Evolutionary conservation across 768 basidiomycete genomes (phyloP).

Genomic region (Phylloporus arenicola): DNA sequence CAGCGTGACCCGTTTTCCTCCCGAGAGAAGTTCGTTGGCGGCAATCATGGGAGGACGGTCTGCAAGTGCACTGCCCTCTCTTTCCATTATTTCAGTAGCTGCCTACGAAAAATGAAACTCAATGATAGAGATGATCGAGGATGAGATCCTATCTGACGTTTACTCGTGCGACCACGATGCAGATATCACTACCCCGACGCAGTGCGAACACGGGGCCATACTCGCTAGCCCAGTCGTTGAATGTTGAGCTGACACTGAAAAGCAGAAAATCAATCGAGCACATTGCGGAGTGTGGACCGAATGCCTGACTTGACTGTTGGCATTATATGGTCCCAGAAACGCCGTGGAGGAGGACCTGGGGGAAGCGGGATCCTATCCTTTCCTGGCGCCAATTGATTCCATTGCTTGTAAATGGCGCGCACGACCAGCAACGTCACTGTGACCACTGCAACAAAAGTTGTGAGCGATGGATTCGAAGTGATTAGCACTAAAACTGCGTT

Average conservation of each 20-base stretch:
- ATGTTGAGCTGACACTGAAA: slow-evolving; percentile 22
- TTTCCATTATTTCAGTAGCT: slow-evolving; percentile 58
- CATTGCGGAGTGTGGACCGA: neutral
- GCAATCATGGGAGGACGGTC: slow-evolving; percentile 51
- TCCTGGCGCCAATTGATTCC: neutral
- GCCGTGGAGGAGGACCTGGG: neutral
- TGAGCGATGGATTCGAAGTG: neutral
- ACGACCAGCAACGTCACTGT: neutral
- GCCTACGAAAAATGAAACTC: slow-evolving; percentile 31
- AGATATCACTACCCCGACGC: slow-evolving; percentile 36
- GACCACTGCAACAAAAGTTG: neutral
- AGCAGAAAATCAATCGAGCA: neutral
- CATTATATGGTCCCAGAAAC: neutral
- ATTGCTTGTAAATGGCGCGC: neutral
- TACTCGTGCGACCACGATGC: slow-evolving; percentile 17
- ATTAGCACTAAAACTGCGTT: neutral
- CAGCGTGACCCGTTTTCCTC: slow-evolving; percentile 48
- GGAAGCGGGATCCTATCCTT: neutral
- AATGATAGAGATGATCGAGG: no score
- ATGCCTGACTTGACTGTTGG: neutral
- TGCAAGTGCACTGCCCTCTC: slow-evolving; percentile 45
- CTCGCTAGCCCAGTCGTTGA: slow-evolving; percentile 48
- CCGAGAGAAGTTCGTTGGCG: slow-evolving; percentile 49
- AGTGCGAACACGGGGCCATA: slow-evolving; percentile 59
- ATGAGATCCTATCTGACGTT: slow-evolving; percentile 6